A percentile compares a stretch with the other conserved stretches of the same genome.
These are phyloP conservation scores for Pythium chondricola DNA, from an alignment of 352 stramenopile genomes.

Conservation along the genomic window DNA sequence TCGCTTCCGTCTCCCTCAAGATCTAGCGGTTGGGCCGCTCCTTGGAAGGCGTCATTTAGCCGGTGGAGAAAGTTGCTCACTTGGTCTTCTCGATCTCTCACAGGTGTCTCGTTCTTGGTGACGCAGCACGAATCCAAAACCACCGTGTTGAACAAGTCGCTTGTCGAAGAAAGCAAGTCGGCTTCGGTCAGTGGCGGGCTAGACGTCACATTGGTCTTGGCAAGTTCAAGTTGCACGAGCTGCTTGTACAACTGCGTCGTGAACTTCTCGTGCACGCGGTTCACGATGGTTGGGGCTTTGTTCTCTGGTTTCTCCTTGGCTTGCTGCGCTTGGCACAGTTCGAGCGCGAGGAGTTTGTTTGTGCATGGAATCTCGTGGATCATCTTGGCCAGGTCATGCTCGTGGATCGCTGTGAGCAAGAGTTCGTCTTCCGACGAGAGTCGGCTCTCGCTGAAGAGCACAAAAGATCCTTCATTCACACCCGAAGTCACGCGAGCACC, in stretches of 20 bases:
- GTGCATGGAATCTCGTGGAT: slow-evolving; percentile 55
- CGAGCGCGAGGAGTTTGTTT: slow-evolving; percentile 61
- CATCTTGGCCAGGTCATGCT: slow-evolving; percentile 48
- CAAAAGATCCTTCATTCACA: slow-evolving; percentile 53
- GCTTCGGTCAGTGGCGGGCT: slow-evolving; percentile 16
- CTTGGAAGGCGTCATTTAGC: slow-evolving; percentile 56
- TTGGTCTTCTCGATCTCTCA: slow-evolving; percentile 29
- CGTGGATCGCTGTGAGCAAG: slow-evolving; percentile 53
- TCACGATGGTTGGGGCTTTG: slow-evolving; percentile 33
- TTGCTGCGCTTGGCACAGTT: slow-evolving; percentile 58
- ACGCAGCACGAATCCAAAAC: slow-evolving; percentile 53
- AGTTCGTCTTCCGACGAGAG: slow-evolving; percentile 70
- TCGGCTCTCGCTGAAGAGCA: slow-evolving; percentile 63
- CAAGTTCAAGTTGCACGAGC: slow-evolving; percentile 20
- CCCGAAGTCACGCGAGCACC: slow-evolving; percentile 51
- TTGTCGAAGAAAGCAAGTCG: slow-evolving; percentile 11
- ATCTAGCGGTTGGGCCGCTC: slow-evolving; percentile 21
- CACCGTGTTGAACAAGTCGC: slow-evolving; percentile 30
- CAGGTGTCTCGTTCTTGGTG: slow-evolving; percentile 29
- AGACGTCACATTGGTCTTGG: too few species aligned
- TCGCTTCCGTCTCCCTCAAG: slow-evolving; percentile 25
- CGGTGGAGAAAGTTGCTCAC: slow-evolving; percentile 60
- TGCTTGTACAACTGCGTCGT: slow-evolving; percentile 23
- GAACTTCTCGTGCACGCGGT: slow-evolving; percentile 41
- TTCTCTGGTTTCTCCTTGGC: slow-evolving; percentile 30